Conservation (phyloP, 768 basidiomycete species). For the Amanita phalloides region DNA sequence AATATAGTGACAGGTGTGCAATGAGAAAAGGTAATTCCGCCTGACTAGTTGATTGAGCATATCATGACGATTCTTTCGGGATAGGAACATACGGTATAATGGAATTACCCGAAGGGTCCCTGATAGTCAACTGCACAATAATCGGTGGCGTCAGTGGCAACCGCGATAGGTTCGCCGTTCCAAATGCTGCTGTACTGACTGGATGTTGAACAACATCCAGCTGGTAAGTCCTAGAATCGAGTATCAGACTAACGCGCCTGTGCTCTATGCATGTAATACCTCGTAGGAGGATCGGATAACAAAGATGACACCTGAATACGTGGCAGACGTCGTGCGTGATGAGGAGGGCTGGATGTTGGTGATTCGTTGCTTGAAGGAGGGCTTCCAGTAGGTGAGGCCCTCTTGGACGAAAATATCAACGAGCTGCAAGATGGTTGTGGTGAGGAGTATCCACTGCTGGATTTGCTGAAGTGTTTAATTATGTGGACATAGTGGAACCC, state of each 20-base stretch:
- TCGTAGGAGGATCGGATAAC: slow-evolving; percentile 40
- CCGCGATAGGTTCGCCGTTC: slow-evolving; percentile 60
- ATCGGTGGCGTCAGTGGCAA: slow-evolving; percentile 79
- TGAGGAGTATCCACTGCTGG: slow-evolving; percentile 38
- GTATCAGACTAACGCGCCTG: background rate
- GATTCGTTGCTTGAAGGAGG: slow-evolving; percentile 33
- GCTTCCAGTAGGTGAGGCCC: slow-evolving; percentile 28
- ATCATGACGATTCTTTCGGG: background rate
- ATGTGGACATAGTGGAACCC: background rate
- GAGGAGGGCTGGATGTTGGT: slow-evolving; percentile 23
- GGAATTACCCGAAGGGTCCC: slow-evolving; percentile 59
- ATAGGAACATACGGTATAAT: slow-evolving; percentile 62
- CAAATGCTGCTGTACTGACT: slow-evolving; percentile 72
- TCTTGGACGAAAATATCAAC: slow-evolving; percentile 25
- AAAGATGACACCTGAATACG: slow-evolving; percentile 51
- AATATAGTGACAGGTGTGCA: slow-evolving; percentile 69
- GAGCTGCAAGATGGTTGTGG: slow-evolving; percentile 34
- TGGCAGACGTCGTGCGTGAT: slow-evolving; percentile 30
- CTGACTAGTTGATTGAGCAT: slow-evolving; percentile 36
- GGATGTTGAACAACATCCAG: slow-evolving; percentile 86
- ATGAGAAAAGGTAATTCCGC: slow-evolving; percentile 82
- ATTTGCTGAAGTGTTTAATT: slow-evolving; percentile 15
- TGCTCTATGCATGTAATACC: slow-evolving; percentile 23
- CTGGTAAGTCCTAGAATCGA: slow-evolving; percentile 46
- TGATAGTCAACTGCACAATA: slow-evolving; percentile 68